Base-by-base conservation (phyloP, 163 green algal genomes). In the Prototheca cutis region DNA sequence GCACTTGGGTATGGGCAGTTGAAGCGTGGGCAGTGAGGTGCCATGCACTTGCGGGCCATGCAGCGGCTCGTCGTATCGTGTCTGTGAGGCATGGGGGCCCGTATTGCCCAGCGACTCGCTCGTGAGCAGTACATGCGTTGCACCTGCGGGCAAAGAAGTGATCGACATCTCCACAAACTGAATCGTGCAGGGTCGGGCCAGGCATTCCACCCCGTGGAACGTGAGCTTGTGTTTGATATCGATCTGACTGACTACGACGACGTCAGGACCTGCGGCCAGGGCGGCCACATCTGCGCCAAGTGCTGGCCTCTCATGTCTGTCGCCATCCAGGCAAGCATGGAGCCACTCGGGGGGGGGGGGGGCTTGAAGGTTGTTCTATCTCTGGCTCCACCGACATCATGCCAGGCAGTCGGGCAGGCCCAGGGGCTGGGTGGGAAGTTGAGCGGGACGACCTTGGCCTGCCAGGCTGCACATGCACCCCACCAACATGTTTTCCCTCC, bases 191-290 rank as follows among this genome's bases (percentile, higher is more conserved):
- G 56, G 23, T 67, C 67, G 2, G 59, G 55, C 36, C 48, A 64
- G 48, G 74, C 64, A 6, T 96, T 96, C 58, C 39, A 61, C n/a
- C 85, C 87, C 0, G 63, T 90, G 39, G 81, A 95, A 66, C 72
- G 91, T n/a, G 91, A 98, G 81, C 76, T 98, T 27, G 93, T 99
- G 55, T 94, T 98, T 66, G 91, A 98, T 58, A 93, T 98, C 48
- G 93, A 99, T 67, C 74, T 98, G 64, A 96, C 86, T 13, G 93
- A 98, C 70, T 98, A 99, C 62, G 93, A 99, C 48, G 90, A 97
- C 66, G 86, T 98, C 52, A 75, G 93, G n/a, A 95, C 84, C 0
- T 99, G 87, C 63, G 90, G 88, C 59, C 86, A 76, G 13, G 86
- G 71, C 0, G 90, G 83, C 6, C 79, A 94, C 72, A 90, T 97